phyloP scores from a whole-genome alignment of 1,284 basidiomycete genomes.

The Cryptococcus jaspeensis region DNA sequence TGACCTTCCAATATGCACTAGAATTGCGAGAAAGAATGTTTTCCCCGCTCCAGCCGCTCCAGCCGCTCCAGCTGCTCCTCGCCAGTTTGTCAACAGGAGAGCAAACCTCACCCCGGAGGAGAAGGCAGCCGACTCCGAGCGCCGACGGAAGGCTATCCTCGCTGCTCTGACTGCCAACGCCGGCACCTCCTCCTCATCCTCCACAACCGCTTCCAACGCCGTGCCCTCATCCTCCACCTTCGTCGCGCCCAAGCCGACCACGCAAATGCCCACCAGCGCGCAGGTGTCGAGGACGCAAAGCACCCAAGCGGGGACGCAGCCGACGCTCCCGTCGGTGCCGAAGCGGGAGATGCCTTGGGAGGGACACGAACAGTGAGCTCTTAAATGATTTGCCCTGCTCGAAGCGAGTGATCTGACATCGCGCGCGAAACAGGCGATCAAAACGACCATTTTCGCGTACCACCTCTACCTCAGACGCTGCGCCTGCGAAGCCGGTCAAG shows the following conservation, averaged over 20 bases:
- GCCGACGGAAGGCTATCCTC: slow-evolving; percentile 44
- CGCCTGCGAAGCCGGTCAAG: slow-evolving; percentile 5
- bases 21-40: too few relatives aligned
- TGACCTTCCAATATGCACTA: too few relatives aligned
- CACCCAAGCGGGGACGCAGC: slow-evolving; percentile 7
- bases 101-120: too few relatives aligned
- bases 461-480: not conserved
- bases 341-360: slow-evolving; percentile 46
- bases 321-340: slow-evolving; percentile 3
- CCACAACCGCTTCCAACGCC: not conserved
- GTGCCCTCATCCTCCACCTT: not conserved
- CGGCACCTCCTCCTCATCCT: slow-evolving; percentile 8
- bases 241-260: not conserved
- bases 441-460: too few relatives aligned
- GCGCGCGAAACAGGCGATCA: not conserved
- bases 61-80: too few relatives aligned
- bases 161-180: slow-evolving; percentile 35
- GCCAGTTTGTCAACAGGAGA: too few relatives aligned
- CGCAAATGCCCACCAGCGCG: slow-evolving; percentile 6
- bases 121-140: slow-evolving; percentile 13
- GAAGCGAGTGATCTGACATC: not conserved
- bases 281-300: not conserved
- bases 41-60: too few relatives aligned
- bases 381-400: not conserved
- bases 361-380: slow-evolving; percentile 30